Percentiles rank a stretch among this genome's conserved stretches.
These are phyloP conservation scores for Claviceps purpurea DNA, from an alignment of 2,329 filamentous ascomycete species.

Conservation along the genomic window DNA sequence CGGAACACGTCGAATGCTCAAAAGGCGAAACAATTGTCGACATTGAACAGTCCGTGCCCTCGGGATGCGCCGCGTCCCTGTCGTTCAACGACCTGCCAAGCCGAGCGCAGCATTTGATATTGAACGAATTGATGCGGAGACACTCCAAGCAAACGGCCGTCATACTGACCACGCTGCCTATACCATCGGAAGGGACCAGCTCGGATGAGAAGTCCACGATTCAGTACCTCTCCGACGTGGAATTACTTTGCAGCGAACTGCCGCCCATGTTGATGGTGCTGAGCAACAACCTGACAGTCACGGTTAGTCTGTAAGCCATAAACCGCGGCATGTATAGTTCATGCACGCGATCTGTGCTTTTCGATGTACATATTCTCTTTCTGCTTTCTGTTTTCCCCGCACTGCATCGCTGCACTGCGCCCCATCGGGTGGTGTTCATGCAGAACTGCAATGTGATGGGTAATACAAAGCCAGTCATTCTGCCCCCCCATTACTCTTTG, in stretches of 20 bases:
- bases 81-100: constrained; percentile 81
- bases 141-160: constrained; percentile 62
- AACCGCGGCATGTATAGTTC: background rate
- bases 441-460: background rate
- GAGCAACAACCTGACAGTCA: constrained; percentile 84
- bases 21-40: constrained; percentile 12
- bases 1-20: constrained; percentile 20
- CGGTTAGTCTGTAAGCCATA: constrained; percentile 49
- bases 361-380: background rate
- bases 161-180: constrained; percentile 70
- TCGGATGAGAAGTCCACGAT: constrained; percentile 56
- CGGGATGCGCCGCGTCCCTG: constrained; percentile 51
- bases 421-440: background rate
- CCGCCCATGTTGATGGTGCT: constrained; percentile 69
- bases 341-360: background rate
- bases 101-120: constrained; percentile 70
- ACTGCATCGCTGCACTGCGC: background rate
- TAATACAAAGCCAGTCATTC: background rate
- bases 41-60: constrained; percentile 32
- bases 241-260: constrained; percentile 63
- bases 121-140: constrained; percentile 69
- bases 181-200: constrained; percentile 64
- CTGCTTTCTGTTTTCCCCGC: background rate
- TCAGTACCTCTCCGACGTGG: constrained; percentile 63
- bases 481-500: background rate